Evolutionary conservation across 768 basidiomycete species (phyloP), one percentile per base, ranked within the genome.

Genomic region (Postia placenta): DNA sequence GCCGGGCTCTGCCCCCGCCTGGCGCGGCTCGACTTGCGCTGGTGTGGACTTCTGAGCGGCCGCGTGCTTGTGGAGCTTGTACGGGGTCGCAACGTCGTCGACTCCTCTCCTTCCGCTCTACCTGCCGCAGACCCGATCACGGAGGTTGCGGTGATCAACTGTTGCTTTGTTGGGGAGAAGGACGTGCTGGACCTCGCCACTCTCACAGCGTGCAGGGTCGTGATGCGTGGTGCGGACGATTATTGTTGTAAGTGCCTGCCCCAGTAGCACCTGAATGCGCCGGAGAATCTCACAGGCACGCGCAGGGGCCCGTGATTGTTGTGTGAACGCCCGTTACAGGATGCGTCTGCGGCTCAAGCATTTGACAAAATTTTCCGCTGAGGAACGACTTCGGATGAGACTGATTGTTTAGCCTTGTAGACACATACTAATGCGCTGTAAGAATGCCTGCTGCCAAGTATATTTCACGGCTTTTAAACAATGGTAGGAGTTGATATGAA

Each of bases 31-130:
- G 79, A 83, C 58, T 61, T 83, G 42, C 72, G 79, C 23, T 83
- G 79, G 80, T 83, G 81, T 56, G 70, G 73, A 11, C 72, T 79
- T 48, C 59, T 84, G 5, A 71, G 69, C 24, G 79, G 80, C 17
- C 61, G 58, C 1, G 74, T 74, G 19, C 63, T 83, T 33, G 79
- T 77, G 33, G 64, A 72, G 26, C 62, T 83, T 14, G 79, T 78
- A 38, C 60, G 56, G 43, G 73, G 69, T 48, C 70, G 80, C 22
- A 42, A 60, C 19, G 49, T 39, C 26, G 51, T 47, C 23, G 54
- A 45, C 28, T 17, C 26, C 30, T 11, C 20, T 19, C 22, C 33
- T 3, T n/a, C 14, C 40, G 30, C 22, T 19, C 33, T 30, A 44
- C 17, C 50, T 53, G 45, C 28, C 11, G 53, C 53, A 5, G 58